Percentiles rank a stretch among this genome's conserved stretches.
Evolutionary conservation across 2,329 filamentous ascomycete species (phyloP).

Genomic region (Periconia sp.): DNA sequence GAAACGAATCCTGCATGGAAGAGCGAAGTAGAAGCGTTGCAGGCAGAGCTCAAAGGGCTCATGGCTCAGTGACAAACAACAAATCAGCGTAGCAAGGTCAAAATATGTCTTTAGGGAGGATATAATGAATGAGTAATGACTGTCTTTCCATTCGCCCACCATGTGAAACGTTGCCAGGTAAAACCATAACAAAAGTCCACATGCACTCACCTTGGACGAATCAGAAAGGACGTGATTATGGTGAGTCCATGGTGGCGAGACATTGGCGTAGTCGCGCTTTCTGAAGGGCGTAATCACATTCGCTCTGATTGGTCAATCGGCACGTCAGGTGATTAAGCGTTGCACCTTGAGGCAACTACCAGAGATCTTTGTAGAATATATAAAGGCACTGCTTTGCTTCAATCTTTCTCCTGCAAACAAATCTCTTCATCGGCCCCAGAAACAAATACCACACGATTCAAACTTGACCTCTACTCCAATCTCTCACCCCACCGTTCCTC

Average conservation of each 20-base stretch:
- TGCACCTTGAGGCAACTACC: constrained; percentile 6
- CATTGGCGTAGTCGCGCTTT: neutral
- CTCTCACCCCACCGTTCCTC: neutral
- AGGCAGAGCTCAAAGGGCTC: constrained; percentile 24
- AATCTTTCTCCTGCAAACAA: constrained; percentile 4
- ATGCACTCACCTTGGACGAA: constrained; percentile 17
- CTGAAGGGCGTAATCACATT: constrained; percentile 27
- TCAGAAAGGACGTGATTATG: constrained; percentile 15
- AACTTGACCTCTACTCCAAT: neutral
- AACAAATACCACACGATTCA: neutral
- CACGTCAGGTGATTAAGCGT: constrained; percentile 21
- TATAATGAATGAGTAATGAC: neutral
- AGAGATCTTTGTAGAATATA: constrained; percentile 14
- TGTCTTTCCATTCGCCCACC: neutral
- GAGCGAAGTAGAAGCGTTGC: constrained; percentile 22
- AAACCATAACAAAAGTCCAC: neutral
- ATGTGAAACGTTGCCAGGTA: neutral
- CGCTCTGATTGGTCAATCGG: constrained; percentile 27
- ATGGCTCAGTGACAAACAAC: constrained; percentile 14
- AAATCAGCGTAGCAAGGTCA: neutral
- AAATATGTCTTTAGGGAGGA: neutral
- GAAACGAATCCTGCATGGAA: constrained; percentile 24
- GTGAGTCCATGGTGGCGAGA: constrained; percentile 28
- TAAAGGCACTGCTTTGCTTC: constrained; percentile 19
- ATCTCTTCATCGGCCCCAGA: neutral